Evolutionary conservation across 2,329 filamentous ascomycete genomes (phyloP), one percentile per base, ranked within the genome.

Genomic region (Zymoseptoria passerinii): DNA sequence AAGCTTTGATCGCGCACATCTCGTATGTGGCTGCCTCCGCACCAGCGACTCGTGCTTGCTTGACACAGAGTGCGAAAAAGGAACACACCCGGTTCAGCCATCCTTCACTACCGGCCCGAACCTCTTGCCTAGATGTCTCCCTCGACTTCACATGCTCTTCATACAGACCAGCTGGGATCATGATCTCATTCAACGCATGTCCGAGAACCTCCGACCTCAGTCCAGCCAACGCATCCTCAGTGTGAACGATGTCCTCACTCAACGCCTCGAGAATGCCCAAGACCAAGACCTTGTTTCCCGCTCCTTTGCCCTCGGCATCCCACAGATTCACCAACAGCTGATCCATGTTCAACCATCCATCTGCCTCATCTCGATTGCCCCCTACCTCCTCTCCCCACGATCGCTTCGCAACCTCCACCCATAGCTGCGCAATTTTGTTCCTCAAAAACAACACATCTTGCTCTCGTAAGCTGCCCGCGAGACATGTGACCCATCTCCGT

Each of bases 341-440:
- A 72, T 99, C 95, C 92, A 99, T 96, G 70, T 95, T 86, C 78
- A 88, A 85, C 94, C 95, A 99, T 61, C 94, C 88, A 29, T 84
- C 80, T n/a, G 82, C 90, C 63, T 85, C 77, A 72, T 99, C 95
- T 92, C 99, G 96, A 70, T 95, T 86, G 78, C 88, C 85, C 94
- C 95, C 99, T 62, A 94, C 88, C 28, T 84, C 80, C 23, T 52
- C 50, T 44, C 68, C 71, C 94, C 94, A 99, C 70, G 85, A 89
- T 67, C 92, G 83, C 77, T 97, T 97, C 48, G 92, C 91, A 55
- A 96, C 80, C 73, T 97, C 94, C 7, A 92, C 89, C 94, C 94
- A 99, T 61, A 99, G 77, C 74, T 95, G 88, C 28, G 90, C 90
- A 35, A 94, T 87, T 77, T 99, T 99, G 79, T 95, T 97, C 66